phyloP scores from a whole-genome alignment of 768 basidiomycete species.

The Tulasnella sp. region DNA sequence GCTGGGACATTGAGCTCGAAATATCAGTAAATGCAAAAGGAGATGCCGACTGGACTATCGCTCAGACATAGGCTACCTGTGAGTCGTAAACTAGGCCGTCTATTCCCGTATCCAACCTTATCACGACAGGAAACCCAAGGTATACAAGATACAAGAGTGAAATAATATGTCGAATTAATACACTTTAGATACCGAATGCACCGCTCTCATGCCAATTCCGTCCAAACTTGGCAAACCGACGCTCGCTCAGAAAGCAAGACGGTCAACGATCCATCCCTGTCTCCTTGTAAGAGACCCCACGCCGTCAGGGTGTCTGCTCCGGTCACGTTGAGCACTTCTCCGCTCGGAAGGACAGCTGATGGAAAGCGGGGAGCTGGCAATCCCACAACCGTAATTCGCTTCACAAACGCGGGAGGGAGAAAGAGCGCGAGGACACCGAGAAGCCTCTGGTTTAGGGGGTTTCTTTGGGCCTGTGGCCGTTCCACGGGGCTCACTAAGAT shows the following conservation, averaged over 20 bases:
- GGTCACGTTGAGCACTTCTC: not conserved
- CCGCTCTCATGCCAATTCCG: not conserved
- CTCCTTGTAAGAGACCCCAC: not conserved
- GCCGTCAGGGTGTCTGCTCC: not conserved
- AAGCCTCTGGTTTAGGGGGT: not conserved
- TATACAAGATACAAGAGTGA: not conserved
- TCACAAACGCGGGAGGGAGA: not conserved
- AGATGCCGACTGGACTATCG: constrained; percentile 22
- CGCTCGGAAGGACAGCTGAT: not conserved
- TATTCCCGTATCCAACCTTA: not conserved
- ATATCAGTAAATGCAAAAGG: constrained; percentile 19
- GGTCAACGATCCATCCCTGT: not conserved
- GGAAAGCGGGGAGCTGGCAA: not conserved
- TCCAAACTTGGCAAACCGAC: not conserved
- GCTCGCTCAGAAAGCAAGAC: not conserved
- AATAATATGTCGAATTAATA: not conserved
- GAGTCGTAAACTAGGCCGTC: not conserved
- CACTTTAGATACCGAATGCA: not conserved
- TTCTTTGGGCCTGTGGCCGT: not conserved
- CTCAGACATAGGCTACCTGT: constrained; percentile 5
- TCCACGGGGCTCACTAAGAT: not conserved
- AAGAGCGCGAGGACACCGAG: not conserved
- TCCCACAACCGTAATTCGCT: not conserved
- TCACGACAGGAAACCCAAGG: not conserved
- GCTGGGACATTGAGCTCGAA: constrained; percentile 25